A percentile compares a stretch with the other conserved stretches of the same genome.
phyloP scores from a whole-genome alignment of 495 filamentous ascomycete genomes.

The Aspergillus sclerotiicarbonarius region DNA sequence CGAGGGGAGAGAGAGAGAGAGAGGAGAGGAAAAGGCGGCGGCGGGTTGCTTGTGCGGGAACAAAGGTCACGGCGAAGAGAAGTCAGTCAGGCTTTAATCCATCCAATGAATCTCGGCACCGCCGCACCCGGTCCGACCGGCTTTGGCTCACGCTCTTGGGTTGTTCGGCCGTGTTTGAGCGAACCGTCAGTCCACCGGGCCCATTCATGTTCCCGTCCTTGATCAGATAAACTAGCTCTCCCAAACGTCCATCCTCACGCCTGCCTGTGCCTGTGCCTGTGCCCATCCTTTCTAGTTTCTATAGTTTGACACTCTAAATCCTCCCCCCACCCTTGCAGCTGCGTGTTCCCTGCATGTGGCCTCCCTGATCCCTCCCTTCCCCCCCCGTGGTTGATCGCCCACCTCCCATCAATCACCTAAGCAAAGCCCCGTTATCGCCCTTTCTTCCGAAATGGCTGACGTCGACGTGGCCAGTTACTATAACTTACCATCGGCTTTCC shows the following conservation, averaged over 20 bases:
- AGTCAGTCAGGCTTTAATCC: background rate
- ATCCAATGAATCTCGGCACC: constrained; percentile 32
- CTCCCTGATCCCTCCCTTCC: background rate
- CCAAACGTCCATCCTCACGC: background rate
- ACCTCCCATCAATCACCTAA: constrained; percentile 2
- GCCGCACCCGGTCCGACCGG: constrained; percentile 40
- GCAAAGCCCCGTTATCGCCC: background rate
- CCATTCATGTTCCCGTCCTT: constrained; percentile 11
- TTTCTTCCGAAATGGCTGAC: constrained; percentile 53
- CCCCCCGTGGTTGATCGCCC: constrained; percentile 8
- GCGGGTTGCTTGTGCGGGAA: constrained; percentile 21
- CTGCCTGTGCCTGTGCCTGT: background rate
- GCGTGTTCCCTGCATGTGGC: constrained; percentile 19
- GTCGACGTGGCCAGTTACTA: constrained; percentile 83
- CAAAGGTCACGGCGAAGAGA: constrained; percentile 9
- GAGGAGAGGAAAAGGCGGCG: constrained; percentile 17
- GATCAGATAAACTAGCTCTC: constrained; percentile 15
- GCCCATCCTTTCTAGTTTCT: background rate
- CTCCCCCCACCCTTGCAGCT: constrained; percentile 25
- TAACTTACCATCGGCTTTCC: constrained; percentile 75
- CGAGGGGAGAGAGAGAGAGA: constrained; percentile 9
- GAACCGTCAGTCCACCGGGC: constrained; percentile 22
- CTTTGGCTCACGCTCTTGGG: constrained; percentile 12
- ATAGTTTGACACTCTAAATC: background rate
- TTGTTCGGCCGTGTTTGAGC: constrained; percentile 8